phyloP scores from a whole-genome alignment of 352 stramenopile genomes.

The Detonula confervacea region DNA sequence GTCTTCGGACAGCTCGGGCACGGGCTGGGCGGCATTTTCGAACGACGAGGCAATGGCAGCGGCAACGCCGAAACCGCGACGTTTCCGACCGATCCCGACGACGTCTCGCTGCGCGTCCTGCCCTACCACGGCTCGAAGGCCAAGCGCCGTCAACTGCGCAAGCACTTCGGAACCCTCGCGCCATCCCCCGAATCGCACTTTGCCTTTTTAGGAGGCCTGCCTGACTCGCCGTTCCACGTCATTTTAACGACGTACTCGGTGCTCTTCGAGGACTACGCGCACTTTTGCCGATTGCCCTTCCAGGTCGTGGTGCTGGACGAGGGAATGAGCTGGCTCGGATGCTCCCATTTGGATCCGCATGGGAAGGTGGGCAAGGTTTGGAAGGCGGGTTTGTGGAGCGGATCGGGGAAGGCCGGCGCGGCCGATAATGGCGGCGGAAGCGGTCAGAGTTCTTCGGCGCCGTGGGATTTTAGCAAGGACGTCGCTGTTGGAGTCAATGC shows the following conservation, averaged over 20 bases:
- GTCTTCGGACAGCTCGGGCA: constrained; percentile 68
- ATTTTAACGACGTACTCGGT: constrained; percentile 73
- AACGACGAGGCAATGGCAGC: neutral
- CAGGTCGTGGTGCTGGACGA: constrained; percentile 79
- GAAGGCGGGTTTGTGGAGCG: constrained; percentile 72
- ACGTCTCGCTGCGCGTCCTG: constrained; percentile 54
- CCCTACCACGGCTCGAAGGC: constrained; percentile 57
- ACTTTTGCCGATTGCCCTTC: constrained; percentile 82
- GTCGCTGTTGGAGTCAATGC: constrained; percentile 10
- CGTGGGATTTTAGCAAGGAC: constrained; percentile 64
- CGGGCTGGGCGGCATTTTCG: constrained; percentile 24
- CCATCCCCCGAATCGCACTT: constrained; percentile 65
- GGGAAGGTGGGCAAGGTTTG: constrained; percentile 68
- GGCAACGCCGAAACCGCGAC: too few species aligned
- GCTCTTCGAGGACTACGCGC: constrained; percentile 77
- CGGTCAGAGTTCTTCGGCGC: too few species aligned
- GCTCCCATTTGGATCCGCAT: constrained; percentile 68
- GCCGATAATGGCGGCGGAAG: constrained; percentile 19
- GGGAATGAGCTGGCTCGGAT: constrained; percentile 73
- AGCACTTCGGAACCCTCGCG: constrained; percentile 66
- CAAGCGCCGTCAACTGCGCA: constrained; percentile 56
- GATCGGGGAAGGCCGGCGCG: constrained; percentile 59
- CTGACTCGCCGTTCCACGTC: constrained; percentile 77
- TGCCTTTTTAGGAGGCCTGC: constrained; percentile 67
- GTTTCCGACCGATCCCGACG: constrained; percentile 32